Percentiles rank a stretch among this genome's conserved stretches.
phyloP scores from a whole-genome alignment of 495 filamentous ascomycete species.

The Tuber calosporum region DNA sequence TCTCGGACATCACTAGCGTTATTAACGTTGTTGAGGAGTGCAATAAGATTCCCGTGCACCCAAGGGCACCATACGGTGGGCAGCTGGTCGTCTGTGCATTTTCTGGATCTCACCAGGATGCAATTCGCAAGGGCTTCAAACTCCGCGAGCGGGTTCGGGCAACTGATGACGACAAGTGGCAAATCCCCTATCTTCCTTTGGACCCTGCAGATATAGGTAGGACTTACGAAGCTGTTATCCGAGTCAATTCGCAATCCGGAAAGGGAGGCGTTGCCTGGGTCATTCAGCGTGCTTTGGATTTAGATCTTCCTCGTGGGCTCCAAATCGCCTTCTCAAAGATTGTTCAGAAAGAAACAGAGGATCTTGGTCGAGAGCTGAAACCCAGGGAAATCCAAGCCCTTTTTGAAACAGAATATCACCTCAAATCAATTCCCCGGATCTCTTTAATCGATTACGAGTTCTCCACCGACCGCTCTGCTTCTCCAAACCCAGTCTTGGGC shows the following conservation, averaged over 20 bases:
- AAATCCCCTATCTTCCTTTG: slow-evolving; percentile 84
- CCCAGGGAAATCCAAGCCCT: slow-evolving; percentile 73
- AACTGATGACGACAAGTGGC: slow-evolving; percentile 56
- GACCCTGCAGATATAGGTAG: slow-evolving; percentile 91
- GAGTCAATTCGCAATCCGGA: slow-evolving; percentile 92
- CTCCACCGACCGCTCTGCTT: slow-evolving; percentile 70
- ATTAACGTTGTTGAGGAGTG: slow-evolving; percentile 85
- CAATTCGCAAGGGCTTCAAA: slow-evolving; percentile 95
- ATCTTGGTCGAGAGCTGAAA: slow-evolving; percentile 69
- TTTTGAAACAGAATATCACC: slow-evolving; percentile 82
- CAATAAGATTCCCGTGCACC: slow-evolving; percentile 91
- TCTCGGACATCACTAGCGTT: slow-evolving; percentile 79
- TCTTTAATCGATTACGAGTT: slow-evolving; percentile 88
- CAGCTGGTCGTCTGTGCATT: slow-evolving; percentile 84
- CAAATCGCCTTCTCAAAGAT: slow-evolving; percentile 86
- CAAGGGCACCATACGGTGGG: slow-evolving; percentile 81
- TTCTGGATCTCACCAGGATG: slow-evolving; percentile 89
- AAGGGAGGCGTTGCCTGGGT: slow-evolving; percentile 96
- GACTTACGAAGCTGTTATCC: slow-evolving; percentile 94
- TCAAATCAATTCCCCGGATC: slow-evolving; percentile 68
- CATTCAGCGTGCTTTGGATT: slow-evolving; percentile 76
- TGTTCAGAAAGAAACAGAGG: slow-evolving; percentile 71
- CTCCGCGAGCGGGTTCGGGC: slow-evolving; percentile 55
- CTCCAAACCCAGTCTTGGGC: slow-evolving; percentile 62
- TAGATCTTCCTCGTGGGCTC: slow-evolving; percentile 86